Percentiles rank a stretch among this genome's conserved stretches.
These are phyloP conservation scores for Crithidia mellificae DNA, from an alignment of 208 protist genomes.

Conservation along the genomic window DNA sequence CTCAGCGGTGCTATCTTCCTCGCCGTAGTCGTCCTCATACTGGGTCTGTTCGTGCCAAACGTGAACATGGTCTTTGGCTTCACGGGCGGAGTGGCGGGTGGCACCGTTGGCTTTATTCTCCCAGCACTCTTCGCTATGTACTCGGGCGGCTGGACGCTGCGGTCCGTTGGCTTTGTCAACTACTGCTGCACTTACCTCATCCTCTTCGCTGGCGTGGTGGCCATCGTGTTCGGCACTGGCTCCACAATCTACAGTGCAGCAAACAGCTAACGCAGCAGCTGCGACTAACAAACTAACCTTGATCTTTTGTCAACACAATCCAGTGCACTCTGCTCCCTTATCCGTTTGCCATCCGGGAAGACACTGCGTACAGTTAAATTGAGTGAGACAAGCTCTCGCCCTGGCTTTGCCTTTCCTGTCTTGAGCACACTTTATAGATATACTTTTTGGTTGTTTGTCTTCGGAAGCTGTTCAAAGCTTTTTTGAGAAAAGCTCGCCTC, in stretches of 20 bases:
- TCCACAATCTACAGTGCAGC: conserved; percentile 49
- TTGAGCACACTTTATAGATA: no score
- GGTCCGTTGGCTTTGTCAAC: conserved; percentile 50
- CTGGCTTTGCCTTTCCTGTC: no score
- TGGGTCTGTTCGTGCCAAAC: conserved; percentile 74
- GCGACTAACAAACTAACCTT: not conserved
- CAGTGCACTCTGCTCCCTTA: no score
- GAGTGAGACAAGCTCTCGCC: no score
- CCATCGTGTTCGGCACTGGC: conserved; percentile 70
- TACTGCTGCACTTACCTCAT: conserved; percentile 56
- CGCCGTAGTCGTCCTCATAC: conserved; percentile 57
- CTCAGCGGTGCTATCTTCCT: conserved; percentile 46
- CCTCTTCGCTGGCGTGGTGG: conserved; percentile 60
- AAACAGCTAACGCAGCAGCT: conserved; percentile 1
- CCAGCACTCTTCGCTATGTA: conserved; percentile 83
- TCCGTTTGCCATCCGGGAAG: no score
- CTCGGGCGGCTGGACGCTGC: conserved; percentile 57
- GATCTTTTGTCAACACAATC: no score
- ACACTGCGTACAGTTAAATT: no score
- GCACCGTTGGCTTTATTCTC: conserved; percentile 79
- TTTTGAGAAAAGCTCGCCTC: no score
- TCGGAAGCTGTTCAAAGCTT: no score
- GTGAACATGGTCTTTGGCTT: conserved; percentile 82
- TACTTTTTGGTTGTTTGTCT: no score
- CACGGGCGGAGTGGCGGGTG: conserved; percentile 70